Percentiles rank a stretch among this genome's conserved stretches.
These are phyloP conservation scores for Peronosclerospora sorghi DNA, from an alignment of 352 stramenopile genomes.

Conservation along the genomic window DNA sequence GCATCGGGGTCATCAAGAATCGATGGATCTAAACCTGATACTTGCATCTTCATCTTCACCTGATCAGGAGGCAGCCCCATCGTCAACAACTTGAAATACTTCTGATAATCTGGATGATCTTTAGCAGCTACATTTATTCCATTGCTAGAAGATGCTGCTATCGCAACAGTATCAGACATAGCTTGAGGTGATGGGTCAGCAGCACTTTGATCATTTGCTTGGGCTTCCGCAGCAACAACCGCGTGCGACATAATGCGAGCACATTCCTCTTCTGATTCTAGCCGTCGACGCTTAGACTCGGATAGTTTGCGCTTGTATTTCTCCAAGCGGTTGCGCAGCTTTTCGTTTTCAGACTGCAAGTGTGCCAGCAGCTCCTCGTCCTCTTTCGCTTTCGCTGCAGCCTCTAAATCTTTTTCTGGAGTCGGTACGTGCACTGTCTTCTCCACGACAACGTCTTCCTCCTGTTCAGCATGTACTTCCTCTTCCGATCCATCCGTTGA, in stretches of 20 bases:
- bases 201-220: conserved; percentile 3
- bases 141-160: conserved; percentile 6
- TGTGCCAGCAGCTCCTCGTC: conserved; percentile 30
- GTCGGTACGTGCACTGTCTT: conserved; percentile 21
- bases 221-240: conserved; percentile 11
- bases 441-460: conserved; percentile 20
- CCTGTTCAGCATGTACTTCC: conserved; percentile 22
- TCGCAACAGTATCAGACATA: conserved; percentile 9
- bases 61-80: conserved; percentile 76
- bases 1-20: conserved; percentile 62
- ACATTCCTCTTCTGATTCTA: conserved; percentile 48
- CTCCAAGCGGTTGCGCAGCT: conserved; percentile 53
- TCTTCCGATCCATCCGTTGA: conserved; percentile 49
- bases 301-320: conserved; percentile 63
- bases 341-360: conserved; percentile 70
- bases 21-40: conserved; percentile 48
- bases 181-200: conserved; percentile 3
- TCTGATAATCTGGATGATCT: conserved; percentile 62
- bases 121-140: conserved; percentile 36
- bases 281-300: conserved; percentile 37
- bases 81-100: conserved; percentile 76
- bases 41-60: conserved; percentile 82
- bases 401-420: conserved; percentile 17
- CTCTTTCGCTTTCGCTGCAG: conserved; percentile 16
- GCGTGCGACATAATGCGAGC: conserved; percentile 22